These are phyloP conservation scores for Candida gigantensis DNA, from an alignment of 1,139 yeast species.

Conservation along the genomic window DNA sequence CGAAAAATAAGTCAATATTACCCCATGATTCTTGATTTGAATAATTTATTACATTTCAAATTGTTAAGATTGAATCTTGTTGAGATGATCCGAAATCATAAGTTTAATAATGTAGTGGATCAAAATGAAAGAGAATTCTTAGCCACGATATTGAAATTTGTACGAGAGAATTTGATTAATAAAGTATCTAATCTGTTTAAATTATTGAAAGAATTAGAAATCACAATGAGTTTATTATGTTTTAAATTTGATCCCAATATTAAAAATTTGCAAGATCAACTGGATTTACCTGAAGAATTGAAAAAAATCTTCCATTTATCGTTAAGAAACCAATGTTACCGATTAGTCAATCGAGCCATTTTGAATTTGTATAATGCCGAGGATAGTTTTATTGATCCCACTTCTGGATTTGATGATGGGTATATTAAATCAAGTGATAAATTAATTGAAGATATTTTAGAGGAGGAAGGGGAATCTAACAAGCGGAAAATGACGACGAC, in stretches of 20 bases:
- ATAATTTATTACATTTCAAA: slow-evolving; percentile 62
- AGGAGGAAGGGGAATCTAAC: slow-evolving; percentile 5
- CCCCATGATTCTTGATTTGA: slow-evolving; percentile 56
- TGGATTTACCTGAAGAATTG: slow-evolving; percentile 54
- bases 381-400: background rate
- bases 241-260: slow-evolving; percentile 46
- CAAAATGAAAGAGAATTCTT: slow-evolving; percentile 51
- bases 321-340: slow-evolving; percentile 57
- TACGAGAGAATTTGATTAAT: slow-evolving; percentile 58
- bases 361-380: slow-evolving; percentile 26
- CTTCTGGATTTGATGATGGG: background rate
- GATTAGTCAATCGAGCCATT: slow-evolving; percentile 56
- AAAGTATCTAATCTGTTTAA: slow-evolving; percentile 54
- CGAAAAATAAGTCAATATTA: slow-evolving; percentile 46
- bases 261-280: slow-evolving; percentile 35
- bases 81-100: slow-evolving; percentile 62
- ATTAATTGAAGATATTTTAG: slow-evolving; percentile 3
- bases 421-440: background rate
- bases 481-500: slow-evolving; percentile 9
- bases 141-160: slow-evolving; percentile 57
- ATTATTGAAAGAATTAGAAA: slow-evolving; percentile 62
- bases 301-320: slow-evolving; percentile 53
- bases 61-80: slow-evolving; percentile 59
- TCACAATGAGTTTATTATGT: slow-evolving; percentile 70
- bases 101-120: slow-evolving; percentile 25